These are phyloP conservation scores for Physcomitrellopsis africana DNA, from an alignment of 225 moss, liverwort and hornwort species.

Conservation along the genomic window DNA sequence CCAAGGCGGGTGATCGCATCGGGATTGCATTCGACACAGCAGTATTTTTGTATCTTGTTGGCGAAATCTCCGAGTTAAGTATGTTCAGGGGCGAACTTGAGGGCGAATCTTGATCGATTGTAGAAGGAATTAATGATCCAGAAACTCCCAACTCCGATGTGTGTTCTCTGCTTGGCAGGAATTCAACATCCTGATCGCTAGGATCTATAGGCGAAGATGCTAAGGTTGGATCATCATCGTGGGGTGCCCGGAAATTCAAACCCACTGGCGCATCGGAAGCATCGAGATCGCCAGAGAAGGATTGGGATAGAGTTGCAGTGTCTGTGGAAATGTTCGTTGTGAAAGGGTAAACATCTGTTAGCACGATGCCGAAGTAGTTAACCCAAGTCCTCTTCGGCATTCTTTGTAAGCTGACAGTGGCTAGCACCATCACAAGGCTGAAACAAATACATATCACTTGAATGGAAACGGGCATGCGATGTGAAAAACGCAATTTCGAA, in stretches of 20 bases:
- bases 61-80: not conserved
- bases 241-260: not conserved
- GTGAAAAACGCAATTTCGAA: constrained; percentile 37
- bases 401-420: constrained; percentile 39
- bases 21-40: not conserved
- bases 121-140: not conserved
- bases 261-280: not conserved
- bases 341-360: constrained; percentile 27
- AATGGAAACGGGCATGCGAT: constrained; percentile 32
- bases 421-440: constrained; percentile 36
- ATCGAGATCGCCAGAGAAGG: not conserved
- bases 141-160: not conserved
- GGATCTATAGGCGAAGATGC: not conserved
- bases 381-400: constrained; percentile 42
- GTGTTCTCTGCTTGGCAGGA: not conserved
- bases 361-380: constrained; percentile 34
- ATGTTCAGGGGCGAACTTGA: not conserved
- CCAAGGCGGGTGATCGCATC: not conserved
- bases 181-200: not conserved
- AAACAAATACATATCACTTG: constrained; percentile 31
- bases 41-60: not conserved
- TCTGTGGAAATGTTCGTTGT: not conserved
- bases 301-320: not conserved
- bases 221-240: not conserved
- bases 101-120: not conserved